Evolutionary conservation across 768 basidiomycete species (phyloP).

Genomic region (Lactarius pseudohatsudake): DNA sequence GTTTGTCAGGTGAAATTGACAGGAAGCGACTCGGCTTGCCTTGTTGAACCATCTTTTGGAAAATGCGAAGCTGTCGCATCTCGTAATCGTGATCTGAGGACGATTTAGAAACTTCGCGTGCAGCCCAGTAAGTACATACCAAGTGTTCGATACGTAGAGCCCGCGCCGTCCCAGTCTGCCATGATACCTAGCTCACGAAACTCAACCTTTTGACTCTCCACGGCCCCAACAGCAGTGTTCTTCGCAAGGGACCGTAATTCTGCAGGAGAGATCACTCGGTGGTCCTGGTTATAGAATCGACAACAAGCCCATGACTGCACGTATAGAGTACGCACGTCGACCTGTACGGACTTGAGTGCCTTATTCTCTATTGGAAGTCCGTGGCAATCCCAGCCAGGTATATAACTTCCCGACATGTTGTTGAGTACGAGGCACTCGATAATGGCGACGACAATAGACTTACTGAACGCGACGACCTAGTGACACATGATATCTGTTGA

Average conservation of each 20-base stretch:
- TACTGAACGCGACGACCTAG: slow-evolving; percentile 80
- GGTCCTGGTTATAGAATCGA: slow-evolving; percentile 43
- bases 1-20: background rate
- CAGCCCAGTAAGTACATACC: slow-evolving; percentile 45
- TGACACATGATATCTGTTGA: slow-evolving; percentile 83
- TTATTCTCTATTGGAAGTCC: slow-evolving; percentile 97
- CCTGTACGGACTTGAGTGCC: slow-evolving; percentile 73
- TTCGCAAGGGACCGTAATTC: slow-evolving; percentile 71
- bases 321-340: slow-evolving; percentile 37
- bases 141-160: slow-evolving; percentile 79
- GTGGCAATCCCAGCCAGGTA: slow-evolving; percentile 98
- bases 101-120: background rate
- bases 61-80: slow-evolving; percentile 81
- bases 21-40: slow-evolving; percentile 43
- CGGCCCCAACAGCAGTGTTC: slow-evolving; percentile 68
- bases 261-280: slow-evolving; percentile 52
- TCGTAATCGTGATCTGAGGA: slow-evolving; percentile 79
- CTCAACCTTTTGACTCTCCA: slow-evolving; percentile 73
- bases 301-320: slow-evolving; percentile 3
- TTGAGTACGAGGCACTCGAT: slow-evolving; percentile 6
- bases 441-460: slow-evolving; percentile 34
- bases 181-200: slow-evolving; percentile 84
- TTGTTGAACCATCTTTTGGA: slow-evolving; percentile 84
- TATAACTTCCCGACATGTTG: slow-evolving; percentile 56
- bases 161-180: slow-evolving; percentile 76